Evolutionary conservation across 495 filamentous ascomycete species (phyloP).

Genomic region (Astrothelium subdiscretum): DNA sequence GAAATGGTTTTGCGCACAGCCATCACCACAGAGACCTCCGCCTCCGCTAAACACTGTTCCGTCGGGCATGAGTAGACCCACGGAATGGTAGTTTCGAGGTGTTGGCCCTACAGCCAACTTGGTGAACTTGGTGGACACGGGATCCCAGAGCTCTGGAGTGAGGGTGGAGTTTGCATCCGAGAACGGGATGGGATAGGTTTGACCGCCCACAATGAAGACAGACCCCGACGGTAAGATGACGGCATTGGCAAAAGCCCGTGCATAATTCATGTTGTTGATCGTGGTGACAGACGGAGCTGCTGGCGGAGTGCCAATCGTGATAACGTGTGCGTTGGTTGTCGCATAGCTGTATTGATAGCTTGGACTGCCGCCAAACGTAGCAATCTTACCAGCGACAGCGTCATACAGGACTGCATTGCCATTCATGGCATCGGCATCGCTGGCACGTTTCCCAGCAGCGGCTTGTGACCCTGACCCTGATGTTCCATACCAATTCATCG

Average conservation of each 20-base stretch:
- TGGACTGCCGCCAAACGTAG: constrained; percentile 39
- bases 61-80: constrained; percentile 44
- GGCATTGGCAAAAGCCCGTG: constrained; percentile 41
- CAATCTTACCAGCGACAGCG: constrained; percentile 42
- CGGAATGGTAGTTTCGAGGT: constrained; percentile 45
- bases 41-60: constrained; percentile 44
- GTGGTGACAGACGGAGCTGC: constrained; percentile 20
- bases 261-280: constrained; percentile 33
- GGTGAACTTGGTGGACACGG: constrained; percentile 30
- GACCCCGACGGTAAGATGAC: constrained; percentile 47
- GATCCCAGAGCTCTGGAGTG: constrained; percentile 41
- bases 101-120: constrained; percentile 31
- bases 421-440: constrained; percentile 40
- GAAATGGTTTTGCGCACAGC: constrained; percentile 44
- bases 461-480: constrained; percentile 28
- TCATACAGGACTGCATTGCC: constrained; percentile 48
- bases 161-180: constrained; percentile 35
- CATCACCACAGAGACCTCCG: constrained; percentile 41
- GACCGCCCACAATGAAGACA: constrained; percentile 45
- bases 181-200: constrained; percentile 37
- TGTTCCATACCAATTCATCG: constrained; percentile 49
- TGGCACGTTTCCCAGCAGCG: constrained; percentile 26
- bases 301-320: constrained; percentile 33
- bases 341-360: constrained; percentile 34
- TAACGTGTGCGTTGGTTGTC: constrained; percentile 34